Evolutionary conservation across 2,329 filamentous ascomycete species (phyloP), one percentile per base, ranked within the genome.

Genomic region (Davidsoniella neocaledoniae): DNA sequence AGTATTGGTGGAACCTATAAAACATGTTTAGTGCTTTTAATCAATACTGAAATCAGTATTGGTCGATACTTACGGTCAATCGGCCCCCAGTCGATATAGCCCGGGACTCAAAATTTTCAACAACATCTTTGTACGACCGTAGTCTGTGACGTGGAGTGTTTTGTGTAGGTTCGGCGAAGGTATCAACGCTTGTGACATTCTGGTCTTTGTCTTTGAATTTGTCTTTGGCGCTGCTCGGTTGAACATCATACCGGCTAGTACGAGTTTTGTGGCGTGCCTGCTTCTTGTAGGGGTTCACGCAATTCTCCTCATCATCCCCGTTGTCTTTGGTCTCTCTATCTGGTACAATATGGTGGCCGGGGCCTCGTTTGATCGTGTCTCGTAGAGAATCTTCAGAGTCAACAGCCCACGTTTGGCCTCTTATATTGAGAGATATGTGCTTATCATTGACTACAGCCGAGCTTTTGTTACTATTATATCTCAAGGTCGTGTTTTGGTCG

Each of bases 191-290:
- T 3, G 29, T 33, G 29, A 12, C 29, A 9, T 9, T 33, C 29
- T 33, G 29, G 2, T 12, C 29, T 33, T 33, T 33, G 12, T 12
- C 29, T 33, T 33, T 33, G 8, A 5, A 3, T 33, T 33, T 33
- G 12, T 33, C 29, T 33, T 12, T 33, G 8, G 29, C 29, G 29
- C 40, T 10, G 29, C 21, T 42, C 46, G 57, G 60, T 54, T 57
- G 62, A 51, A 65, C 65, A 25, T 76, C 68, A 57, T 81, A 81
- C 33, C 68, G 71, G 56, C 76, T 70, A 21, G 67, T 62, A 46
- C 67, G 70, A 14, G 74, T 79, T 60, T 73, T 82, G 54, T 70
- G 64, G 29, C 79, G 69, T 16, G 68, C 61, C 43, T 65, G 65
- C 56, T 68, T 76, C 49, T 74, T 68, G 50, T 71, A 78, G 9